Percentiles rank a stretch among this genome's conserved stretches.
Evolutionary conservation across 345 rosid species (phyloP).

Genomic region (Pistacia integerrima): DNA sequence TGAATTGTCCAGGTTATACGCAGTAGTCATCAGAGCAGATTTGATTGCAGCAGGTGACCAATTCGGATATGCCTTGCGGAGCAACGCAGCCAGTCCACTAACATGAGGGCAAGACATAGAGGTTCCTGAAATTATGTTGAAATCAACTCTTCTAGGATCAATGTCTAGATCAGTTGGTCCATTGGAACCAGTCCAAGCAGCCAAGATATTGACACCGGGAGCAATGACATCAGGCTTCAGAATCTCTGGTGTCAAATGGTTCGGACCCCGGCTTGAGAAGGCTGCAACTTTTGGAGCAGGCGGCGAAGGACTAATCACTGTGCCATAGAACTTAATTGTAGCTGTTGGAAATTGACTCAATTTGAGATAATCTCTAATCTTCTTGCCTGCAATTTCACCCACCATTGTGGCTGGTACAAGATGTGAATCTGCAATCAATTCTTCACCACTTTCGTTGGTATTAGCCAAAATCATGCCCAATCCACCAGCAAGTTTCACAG

Average conservation of each 20-base stretch:
- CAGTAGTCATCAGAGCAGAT: constrained; percentile 79
- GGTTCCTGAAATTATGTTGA: constrained; percentile 83
- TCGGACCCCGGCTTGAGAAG: constrained; percentile 82
- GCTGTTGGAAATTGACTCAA: constrained; percentile 49
- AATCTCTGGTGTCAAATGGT: constrained; percentile 51
- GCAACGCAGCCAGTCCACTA: constrained; percentile 77
- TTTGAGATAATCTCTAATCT: constrained; percentile 49
- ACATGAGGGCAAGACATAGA: constrained; percentile 94
- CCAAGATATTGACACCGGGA: constrained; percentile 83
- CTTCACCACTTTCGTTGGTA: constrained; percentile 60
- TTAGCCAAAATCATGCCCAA: constrained; percentile 71
- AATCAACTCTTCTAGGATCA: constrained; percentile 64
- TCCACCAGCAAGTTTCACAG: constrained; percentile 72
- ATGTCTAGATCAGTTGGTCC: constrained; percentile 61
- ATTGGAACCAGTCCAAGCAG: constrained; percentile 73
- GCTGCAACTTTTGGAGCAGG: constrained; percentile 79
- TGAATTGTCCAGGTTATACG: constrained; percentile 65
- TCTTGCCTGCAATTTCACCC: constrained; percentile 49
- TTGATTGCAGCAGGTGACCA: constrained; percentile 79
- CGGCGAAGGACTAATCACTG: constrained; percentile 47
- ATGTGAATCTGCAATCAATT: constrained; percentile 78
- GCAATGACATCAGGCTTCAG: constrained; percentile 86
- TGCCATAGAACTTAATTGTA: constrained; percentile 50
- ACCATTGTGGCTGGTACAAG: constrained; percentile 65
- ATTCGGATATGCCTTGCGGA: constrained; percentile 57